Evolutionary conservation across 345 rosid genomes (phyloP), one percentile per base, ranked within the genome.

Genomic region (Geranium rotundifolium): DNA sequence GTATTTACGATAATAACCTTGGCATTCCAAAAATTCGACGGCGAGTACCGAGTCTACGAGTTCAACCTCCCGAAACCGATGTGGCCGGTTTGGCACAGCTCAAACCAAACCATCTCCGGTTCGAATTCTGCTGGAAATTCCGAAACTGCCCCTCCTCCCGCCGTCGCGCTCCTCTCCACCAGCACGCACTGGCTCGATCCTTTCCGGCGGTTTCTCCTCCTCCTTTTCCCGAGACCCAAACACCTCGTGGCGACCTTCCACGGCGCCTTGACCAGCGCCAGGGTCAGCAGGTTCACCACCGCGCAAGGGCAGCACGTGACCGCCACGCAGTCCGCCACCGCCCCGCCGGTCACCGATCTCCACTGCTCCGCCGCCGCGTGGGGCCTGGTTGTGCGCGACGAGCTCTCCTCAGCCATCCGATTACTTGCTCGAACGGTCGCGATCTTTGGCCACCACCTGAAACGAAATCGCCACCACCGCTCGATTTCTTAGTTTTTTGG

Each of bases 221-320:
- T 75, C 17, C 62, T 64, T 64, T 54, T 76, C 46, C 65, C 74
- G 62, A 64, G 39, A 1, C 82, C 72, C 63, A 87, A 67, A 73
- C 88, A 87, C 76, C 73, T 71, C 73, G 79, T 72, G 27, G 86
- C 89, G 46, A 88, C 72, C 78, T 70, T 80, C 81, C 82, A 85
- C 0, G 97, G 95, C 7, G 84, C 79, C 71, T 80, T 85, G n/a
- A 90, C 77, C 63, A 90, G 77, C 56, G 88, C 87, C 4, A 90
- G 76, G 16, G 87, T 69, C 14, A 90, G 68, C 18, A 87, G 71
- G 69, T 82, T 87, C 14, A 90, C 55, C 72, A 90, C 69, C 18
- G 86, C 92, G 71, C 90, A 87, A 4, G 97, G 95, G 71, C 97
- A 90, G 71, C 97, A 90, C 67, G 90, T 85, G 29, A 90, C 75